Percentiles rank a stretch among this genome's conserved stretches.
Evolutionary conservation across 805 yeast genomes (phyloP).

Genomic region (Groenewaldozyma tartarivorans): DNA sequence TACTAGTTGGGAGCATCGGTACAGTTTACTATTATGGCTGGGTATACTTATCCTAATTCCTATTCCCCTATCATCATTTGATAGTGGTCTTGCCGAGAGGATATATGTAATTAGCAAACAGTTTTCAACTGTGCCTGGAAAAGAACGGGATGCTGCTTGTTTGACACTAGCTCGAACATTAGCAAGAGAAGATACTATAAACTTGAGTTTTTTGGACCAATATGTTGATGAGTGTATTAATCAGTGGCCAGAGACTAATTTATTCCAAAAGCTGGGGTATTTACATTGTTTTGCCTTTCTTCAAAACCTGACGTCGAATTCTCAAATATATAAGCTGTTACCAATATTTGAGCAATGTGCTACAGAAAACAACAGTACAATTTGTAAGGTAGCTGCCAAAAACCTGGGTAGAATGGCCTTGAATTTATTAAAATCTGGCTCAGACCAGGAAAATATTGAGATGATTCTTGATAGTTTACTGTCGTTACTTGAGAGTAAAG

Average conservation of each 20-base stretch:
- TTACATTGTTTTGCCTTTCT: slow-evolving; percentile 34
- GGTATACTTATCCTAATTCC: slow-evolving; percentile 65
- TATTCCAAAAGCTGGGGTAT: slow-evolving; percentile 29
- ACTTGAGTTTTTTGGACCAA: not conserved
- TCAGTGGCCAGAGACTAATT: not conserved
- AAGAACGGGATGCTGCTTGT: slow-evolving; percentile 47
- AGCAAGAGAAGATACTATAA: slow-evolving; percentile 36
- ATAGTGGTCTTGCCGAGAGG: slow-evolving; percentile 22
- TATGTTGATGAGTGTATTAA: not conserved
- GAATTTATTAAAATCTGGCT: slow-evolving; percentile 14
- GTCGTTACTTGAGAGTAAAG: slow-evolving; percentile 35
- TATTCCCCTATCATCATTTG: slow-evolving; percentile 44
- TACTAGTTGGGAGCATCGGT: slow-evolving; percentile 38
- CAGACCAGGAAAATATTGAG: slow-evolving; percentile 29
- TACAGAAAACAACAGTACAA: slow-evolving; percentile 2
- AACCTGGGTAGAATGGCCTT: slow-evolving; percentile 33
- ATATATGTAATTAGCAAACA: slow-evolving; percentile 30
- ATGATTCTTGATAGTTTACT: slow-evolving; percentile 41
- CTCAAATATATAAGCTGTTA: not conserved
- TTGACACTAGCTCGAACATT: slow-evolving; percentile 44
- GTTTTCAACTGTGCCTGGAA: slow-evolving; percentile 40
- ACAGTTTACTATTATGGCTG: slow-evolving; percentile 59
- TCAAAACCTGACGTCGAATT: not conserved
- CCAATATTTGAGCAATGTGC: not conserved
- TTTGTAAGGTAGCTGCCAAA: slow-evolving; percentile 22